These are phyloP conservation scores for Xanthoceras sorbifolium DNA, from an alignment of 345 rosid species.

Conservation along the genomic window DNA sequence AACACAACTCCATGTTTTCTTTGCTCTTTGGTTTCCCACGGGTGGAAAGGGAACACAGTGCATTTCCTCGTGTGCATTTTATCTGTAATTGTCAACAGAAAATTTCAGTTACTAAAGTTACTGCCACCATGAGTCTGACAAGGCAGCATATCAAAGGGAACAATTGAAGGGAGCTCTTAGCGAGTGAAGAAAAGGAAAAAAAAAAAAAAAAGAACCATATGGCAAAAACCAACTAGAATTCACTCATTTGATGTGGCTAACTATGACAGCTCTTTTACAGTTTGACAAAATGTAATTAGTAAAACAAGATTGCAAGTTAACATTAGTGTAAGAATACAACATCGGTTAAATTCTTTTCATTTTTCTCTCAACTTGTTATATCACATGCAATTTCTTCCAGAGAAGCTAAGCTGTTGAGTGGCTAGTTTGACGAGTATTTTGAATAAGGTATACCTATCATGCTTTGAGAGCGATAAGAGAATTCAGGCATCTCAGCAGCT, in stretches of 20 bases:
- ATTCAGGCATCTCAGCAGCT: conserved; percentile 41
- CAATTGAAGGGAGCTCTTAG: not conserved
- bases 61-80: conserved; percentile 54
- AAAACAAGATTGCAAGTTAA: no score
- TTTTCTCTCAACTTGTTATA: no score
- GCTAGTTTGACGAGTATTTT: no score
- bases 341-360: no score
- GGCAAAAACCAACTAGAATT: not conserved
- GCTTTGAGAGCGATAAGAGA: conserved; percentile 31
- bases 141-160: not conserved
- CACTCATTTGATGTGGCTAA: no score
- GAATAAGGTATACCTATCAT: conserved; percentile 43
- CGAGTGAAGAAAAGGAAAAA: not conserved
- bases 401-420: no score
- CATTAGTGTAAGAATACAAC: no score
- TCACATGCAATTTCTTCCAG: no score
- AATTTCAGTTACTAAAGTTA: not conserved
- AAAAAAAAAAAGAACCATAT: no score
- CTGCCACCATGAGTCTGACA: not conserved
- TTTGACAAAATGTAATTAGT: no score
- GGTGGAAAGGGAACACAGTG: conserved; percentile 75
- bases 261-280: no score
- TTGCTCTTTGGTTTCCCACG: conserved; percentile 44
- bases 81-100: conserved; percentile 36
- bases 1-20: conserved; percentile 66